These are phyloP conservation scores for Rostrohypoxylon terebratum DNA, from an alignment of 495 filamentous ascomycete genomes.

Conservation along the genomic window DNA sequence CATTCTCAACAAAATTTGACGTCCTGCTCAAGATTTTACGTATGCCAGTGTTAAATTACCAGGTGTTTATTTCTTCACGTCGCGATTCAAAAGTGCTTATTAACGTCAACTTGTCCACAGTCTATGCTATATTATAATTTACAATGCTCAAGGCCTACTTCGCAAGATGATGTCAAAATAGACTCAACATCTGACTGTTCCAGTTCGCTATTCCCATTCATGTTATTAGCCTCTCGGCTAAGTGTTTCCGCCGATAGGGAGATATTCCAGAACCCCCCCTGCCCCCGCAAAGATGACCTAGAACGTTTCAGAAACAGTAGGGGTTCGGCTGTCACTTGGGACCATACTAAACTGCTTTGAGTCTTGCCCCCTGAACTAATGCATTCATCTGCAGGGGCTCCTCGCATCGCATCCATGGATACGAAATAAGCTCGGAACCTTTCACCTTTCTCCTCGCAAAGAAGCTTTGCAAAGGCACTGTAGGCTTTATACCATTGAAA, in stretches of 20 bases:
- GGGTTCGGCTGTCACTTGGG: slow-evolving; percentile 21
- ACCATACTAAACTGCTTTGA: slow-evolving; percentile 8
- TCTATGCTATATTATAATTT: too few species aligned
- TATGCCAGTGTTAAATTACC: too few species aligned
- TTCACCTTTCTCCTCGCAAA: not conserved
- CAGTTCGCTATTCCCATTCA: not conserved
- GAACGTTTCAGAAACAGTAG: slow-evolving; percentile 26
- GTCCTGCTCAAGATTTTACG: too few species aligned
- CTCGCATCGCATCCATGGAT: not conserved
- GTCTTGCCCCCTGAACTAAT: slow-evolving; percentile 41
- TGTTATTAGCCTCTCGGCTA: slow-evolving; percentile 20
- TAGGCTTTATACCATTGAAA: not conserved
- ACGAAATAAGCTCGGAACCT: not conserved
- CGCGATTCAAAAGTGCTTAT: too few species aligned
- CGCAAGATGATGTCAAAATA: not conserved
- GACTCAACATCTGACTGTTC: not conserved
- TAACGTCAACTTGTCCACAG: too few species aligned
- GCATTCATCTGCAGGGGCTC: slow-evolving; percentile 19
- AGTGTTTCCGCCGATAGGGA: slow-evolving; percentile 12
- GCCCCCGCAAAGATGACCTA: slow-evolving; percentile 5
- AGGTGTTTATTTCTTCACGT: too few species aligned
- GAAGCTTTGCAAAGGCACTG: not conserved
- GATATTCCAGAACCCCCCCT: slow-evolving; percentile 24
- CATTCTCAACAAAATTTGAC: too few species aligned
- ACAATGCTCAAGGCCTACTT: too few species aligned